Conservation (phyloP, 768 basidiomycete genomes). For the Naganishia kalamii region DNA sequence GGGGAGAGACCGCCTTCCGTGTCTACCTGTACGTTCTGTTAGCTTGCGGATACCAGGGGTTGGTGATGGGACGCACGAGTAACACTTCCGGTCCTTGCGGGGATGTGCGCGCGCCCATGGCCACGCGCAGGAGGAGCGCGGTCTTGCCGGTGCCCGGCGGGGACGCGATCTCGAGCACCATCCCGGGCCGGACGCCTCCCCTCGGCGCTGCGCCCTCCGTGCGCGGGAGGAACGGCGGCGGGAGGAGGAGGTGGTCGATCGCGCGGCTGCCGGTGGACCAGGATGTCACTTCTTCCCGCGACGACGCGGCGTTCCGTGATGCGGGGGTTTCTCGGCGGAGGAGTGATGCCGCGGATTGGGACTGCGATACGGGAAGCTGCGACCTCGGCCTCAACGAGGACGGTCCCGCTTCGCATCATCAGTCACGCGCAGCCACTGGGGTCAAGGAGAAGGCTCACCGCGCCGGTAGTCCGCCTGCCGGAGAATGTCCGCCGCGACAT, state of each 20-base stretch:
- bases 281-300: background rate
- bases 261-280: slow-evolving; percentile 31
- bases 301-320: background rate
- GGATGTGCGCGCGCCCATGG: slow-evolving; percentile 30
- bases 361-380: slow-evolving; percentile 15
- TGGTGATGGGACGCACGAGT: slow-evolving; percentile 27
- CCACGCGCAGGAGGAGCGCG: slow-evolving; percentile 27
- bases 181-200: slow-evolving; percentile 34
- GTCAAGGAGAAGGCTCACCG: slow-evolving; percentile 24
- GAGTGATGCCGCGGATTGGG: slow-evolving; percentile 22
- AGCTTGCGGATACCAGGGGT: background rate
- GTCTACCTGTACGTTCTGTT: slow-evolving; percentile 28
- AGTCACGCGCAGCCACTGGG: background rate
- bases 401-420: background rate
- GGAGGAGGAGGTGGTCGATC: slow-evolving; percentile 35
- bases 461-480: slow-evolving; percentile 24
- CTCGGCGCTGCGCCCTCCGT: background rate
- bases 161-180: slow-evolving; percentile 38
- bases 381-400: slow-evolving; percentile 4
- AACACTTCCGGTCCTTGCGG: slow-evolving; percentile 33
- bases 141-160: slow-evolving; percentile 45
- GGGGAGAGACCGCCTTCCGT: slow-evolving; percentile 39
- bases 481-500: slow-evolving; percentile 34
- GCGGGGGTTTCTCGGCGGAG: slow-evolving; percentile 19
- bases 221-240: background rate